A percentile compares a stretch with the other conserved stretches of the same genome.
phyloP scores from a whole-genome alignment of 345 rosid species.

The Clarkia xantiana region DNA sequence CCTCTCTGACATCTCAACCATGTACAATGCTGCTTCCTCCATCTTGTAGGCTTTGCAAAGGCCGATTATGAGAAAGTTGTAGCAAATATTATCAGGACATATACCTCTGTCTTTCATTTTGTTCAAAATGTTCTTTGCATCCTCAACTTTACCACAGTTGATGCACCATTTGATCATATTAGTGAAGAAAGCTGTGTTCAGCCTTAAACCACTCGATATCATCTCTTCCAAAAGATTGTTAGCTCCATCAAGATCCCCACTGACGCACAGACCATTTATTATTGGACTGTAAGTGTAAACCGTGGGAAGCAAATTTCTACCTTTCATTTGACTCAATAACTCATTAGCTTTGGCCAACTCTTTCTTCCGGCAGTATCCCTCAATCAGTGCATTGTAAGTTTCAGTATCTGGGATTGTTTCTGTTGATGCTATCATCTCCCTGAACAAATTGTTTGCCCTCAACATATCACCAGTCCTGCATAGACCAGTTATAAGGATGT shows the following conservation, averaged over 20 bases:
- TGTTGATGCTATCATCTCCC: constrained; percentile 36
- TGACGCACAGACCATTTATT: constrained; percentile 40
- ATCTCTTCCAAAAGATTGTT: constrained; percentile 32
- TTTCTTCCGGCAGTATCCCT: constrained; percentile 35
- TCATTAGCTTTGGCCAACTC: constrained; percentile 24
- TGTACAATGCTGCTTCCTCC: constrained; percentile 49
- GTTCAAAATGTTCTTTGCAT: constrained; percentile 36
- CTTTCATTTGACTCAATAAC: constrained; percentile 45
- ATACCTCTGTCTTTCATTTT: constrained; percentile 45
- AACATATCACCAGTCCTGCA: constrained; percentile 51
- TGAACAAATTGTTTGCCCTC: constrained; percentile 40
- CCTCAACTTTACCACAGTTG: constrained; percentile 33
- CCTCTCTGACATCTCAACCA: constrained; percentile 43
- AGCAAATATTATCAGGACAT: constrained; percentile 56
- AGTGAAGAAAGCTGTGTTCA: constrained; percentile 43
- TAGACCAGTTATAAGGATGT: constrained; percentile 31
- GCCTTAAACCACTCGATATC: constrained; percentile 43
- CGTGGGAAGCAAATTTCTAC: constrained; percentile 35
- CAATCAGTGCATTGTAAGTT: constrained; percentile 45
- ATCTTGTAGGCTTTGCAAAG: constrained; percentile 59
- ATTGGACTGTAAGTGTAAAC: constrained; percentile 28
- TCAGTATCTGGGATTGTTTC: constrained; percentile 46
- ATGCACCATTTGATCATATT: constrained; percentile 48
- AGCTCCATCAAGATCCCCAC: constrained; percentile 41
- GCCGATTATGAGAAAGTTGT: constrained; percentile 57